These are phyloP conservation scores for Agaricales sp. DNA, from an alignment of 1,284 basidiomycete genomes.

Conservation along the genomic window DNA sequence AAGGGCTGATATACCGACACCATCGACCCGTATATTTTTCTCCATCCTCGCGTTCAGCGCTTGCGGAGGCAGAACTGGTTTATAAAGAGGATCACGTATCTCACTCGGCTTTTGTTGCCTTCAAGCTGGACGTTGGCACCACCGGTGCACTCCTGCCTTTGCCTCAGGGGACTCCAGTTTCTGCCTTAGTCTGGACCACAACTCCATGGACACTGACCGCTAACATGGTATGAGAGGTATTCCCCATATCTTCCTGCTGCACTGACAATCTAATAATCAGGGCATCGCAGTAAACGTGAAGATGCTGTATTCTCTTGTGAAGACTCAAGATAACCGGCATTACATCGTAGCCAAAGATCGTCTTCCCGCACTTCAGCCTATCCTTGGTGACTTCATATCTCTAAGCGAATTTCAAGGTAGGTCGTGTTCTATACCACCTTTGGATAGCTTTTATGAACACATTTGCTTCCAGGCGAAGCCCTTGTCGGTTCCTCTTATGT, in stretches of 20 bases:
- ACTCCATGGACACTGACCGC: slow-evolving; percentile 97
- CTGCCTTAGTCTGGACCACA: slow-evolving; percentile 93
- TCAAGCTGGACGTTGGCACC: slow-evolving; percentile 38
- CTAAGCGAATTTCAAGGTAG: slow-evolving; percentile 43
- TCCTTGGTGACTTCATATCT: slow-evolving; percentile 42
- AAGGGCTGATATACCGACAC: slow-evolving; percentile 78
- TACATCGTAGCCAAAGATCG: slow-evolving; percentile 70
- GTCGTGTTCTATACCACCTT: not conserved
- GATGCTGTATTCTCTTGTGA: slow-evolving; percentile 62
- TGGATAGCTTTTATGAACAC: too few species aligned
- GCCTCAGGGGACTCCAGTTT: slow-evolving; percentile 11
- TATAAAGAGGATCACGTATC: slow-evolving; percentile 88
- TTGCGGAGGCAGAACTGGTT: slow-evolving; percentile 92
- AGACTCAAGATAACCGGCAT: slow-evolving; percentile 21
- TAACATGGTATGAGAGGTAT: slow-evolving; percentile 95
- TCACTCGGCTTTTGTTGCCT: slow-evolving; percentile 81
- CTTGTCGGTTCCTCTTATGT: slow-evolving; percentile 61
- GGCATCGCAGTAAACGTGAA: slow-evolving; percentile 79
- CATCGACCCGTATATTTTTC: slow-evolving; percentile 94
- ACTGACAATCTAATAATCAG: slow-evolving; percentile 26
- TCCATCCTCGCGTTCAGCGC: slow-evolving; percentile 86
- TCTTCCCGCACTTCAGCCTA: slow-evolving; percentile 35
- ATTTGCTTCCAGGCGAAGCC: slow-evolving; percentile 36
- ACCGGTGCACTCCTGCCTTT: slow-evolving; percentile 9
- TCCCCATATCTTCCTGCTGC: slow-evolving; percentile 13